phyloP scores from a whole-genome alignment of 352 stramenopile species.

The Globisporangium parvum region DNA sequence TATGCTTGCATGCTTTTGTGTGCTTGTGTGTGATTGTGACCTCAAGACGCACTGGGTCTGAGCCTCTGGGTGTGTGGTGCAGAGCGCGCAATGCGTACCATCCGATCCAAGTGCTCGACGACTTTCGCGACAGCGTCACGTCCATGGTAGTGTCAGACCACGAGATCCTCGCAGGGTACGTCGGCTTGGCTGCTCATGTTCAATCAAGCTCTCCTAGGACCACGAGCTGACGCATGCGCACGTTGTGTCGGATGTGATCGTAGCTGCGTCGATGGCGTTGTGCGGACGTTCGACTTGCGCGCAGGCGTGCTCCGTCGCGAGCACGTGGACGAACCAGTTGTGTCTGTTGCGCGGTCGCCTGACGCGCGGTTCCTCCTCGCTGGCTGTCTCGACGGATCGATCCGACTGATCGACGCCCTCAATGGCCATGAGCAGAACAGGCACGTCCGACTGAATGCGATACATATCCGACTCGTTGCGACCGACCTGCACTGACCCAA shows the following conservation, averaged over 20 bases:
- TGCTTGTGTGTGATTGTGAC: background rate
- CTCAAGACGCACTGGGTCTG: background rate
- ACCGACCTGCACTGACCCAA: too few relatives aligned
- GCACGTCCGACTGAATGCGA: slow-evolving; percentile 15
- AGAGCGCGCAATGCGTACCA: slow-evolving; percentile 67
- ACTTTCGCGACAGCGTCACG: slow-evolving; percentile 88
- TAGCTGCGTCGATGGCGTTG: slow-evolving; percentile 72
- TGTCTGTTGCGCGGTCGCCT: slow-evolving; percentile 63
- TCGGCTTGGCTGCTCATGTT: background rate
- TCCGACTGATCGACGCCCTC: slow-evolving; percentile 70
- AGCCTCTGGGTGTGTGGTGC: background rate
- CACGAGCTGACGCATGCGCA: background rate
- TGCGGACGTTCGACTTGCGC: slow-evolving; percentile 83
- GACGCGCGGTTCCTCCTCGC: slow-evolving; percentile 76
- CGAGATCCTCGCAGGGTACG: slow-evolving; percentile 75
- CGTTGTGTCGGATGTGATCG: background rate
- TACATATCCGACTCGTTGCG: background rate
- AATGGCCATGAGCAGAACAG: slow-evolving; percentile 65
- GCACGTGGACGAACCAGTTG: slow-evolving; percentile 76
- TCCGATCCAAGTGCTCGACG: slow-evolving; percentile 82
- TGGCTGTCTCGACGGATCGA: slow-evolving; percentile 60
- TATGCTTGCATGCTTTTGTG: slow-evolving; percentile 7
- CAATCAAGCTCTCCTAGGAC: background rate
- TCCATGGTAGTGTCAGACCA: slow-evolving; percentile 68
- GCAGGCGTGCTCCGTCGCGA: slow-evolving; percentile 61